Evolutionary conservation across 2,329 filamentous ascomycete genomes (phyloP).

Genomic region (Botrytis aclada): DNA sequence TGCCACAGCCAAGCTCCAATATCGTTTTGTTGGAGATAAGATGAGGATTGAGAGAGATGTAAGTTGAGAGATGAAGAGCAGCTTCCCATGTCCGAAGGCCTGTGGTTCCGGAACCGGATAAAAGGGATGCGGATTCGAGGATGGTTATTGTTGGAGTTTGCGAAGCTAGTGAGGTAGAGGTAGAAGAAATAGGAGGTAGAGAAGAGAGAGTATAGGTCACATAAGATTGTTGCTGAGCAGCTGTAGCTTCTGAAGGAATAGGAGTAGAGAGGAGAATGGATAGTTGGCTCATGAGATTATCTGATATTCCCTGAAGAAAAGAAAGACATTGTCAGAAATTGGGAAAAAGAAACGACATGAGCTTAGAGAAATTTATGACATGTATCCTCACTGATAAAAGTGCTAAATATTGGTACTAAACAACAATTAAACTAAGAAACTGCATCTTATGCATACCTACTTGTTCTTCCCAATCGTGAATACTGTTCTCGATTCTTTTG

Average conservation of each 20-base stretch:
- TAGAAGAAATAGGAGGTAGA: neutral
- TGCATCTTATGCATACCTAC: constrained; percentile 53
- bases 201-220: constrained; percentile 62
- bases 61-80: constrained; percentile 68
- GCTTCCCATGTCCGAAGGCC: constrained; percentile 81
- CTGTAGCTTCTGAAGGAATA: constrained; percentile 59
- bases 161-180: neutral
- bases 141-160: constrained; percentile 51
- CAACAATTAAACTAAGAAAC: constrained; percentile 18
- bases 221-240: constrained; percentile 69
- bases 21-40: constrained; percentile 54
- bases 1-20: constrained; percentile 73
- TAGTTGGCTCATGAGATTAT: constrained; percentile 70
- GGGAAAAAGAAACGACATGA: neutral
- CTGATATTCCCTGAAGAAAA: constrained; percentile 69
- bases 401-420: constrained; percentile 1
- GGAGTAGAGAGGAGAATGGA: constrained; percentile 62
- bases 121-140: constrained; percentile 65
- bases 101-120: constrained; percentile 70
- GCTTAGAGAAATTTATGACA: neutral
- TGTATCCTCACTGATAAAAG: neutral
- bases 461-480: constrained; percentile 81
- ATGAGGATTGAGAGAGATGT: constrained; percentile 47
- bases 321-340: constrained; percentile 30
- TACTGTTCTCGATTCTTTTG: constrained; percentile 66